Base-by-base conservation (phyloP, 306 rosid species). In the Trifolium fragiferum region DNA sequence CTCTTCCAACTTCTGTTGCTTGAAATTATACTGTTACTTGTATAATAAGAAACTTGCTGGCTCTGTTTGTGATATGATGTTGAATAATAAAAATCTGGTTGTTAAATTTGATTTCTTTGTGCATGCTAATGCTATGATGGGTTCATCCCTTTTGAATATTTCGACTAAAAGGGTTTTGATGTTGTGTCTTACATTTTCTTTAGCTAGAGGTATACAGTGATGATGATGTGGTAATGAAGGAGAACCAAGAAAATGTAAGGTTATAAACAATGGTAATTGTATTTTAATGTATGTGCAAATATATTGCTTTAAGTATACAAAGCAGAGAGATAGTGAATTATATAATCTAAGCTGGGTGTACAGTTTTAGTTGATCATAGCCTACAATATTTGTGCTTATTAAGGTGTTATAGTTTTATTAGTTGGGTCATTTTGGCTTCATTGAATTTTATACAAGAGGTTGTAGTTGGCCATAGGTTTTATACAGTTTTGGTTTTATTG, bases 1-100 rank as follows among this genome's bases (percentile, higher is more conserved):
- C 88, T 12, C 94, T 89, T 23, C 68, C 78, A n/a, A 40, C 80
- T 9, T 25, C 80, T 62, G 7, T 7, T 7, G 3, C 14, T 25
- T 77, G 68, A 47, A 40, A 47, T 35, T 2, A 63, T 37, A 8
- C 7, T 18, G 7, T 64, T 20, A 4, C 8, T 5, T 57, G 46
- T 33, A 18, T 16, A 16, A 32, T 62, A 35, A 35, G 3, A 18
- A 10, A 37, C 18, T 37, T 63, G 13, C 8, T 53, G 25, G 58
- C 3, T 53, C 13, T 53, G 10, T 8, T 3, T 5, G 9, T 40
- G 37, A 6, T 66, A 43, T 44, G 8, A 23, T 44, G 38, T 9
- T 37, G 16, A n/a, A 54, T 66, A 76, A 59, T 59, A 59, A 27
- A 64, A 37, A 7, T 38, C 2, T 40, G 32, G 33, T 7, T 65